phyloP scores from a whole-genome alignment of 2,329 filamentous ascomycete species.

The Hypoxylon sp. region DNA sequence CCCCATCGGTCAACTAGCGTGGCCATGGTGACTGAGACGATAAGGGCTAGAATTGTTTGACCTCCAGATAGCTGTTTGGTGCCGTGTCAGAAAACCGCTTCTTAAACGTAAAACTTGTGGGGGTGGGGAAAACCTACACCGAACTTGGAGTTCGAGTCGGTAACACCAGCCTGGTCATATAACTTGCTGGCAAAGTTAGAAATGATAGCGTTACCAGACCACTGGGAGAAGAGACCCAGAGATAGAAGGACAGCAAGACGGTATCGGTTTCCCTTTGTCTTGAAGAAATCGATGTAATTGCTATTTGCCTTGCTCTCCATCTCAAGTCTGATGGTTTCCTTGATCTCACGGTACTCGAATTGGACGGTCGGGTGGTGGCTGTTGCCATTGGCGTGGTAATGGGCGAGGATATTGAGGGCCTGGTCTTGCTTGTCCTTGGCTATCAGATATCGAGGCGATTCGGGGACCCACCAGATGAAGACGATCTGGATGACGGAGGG shows the following conservation, averaged over 20 bases:
- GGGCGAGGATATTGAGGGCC: slow-evolving; percentile 67
- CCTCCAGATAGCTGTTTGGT: slow-evolving; percentile 61
- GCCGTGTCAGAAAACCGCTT: slow-evolving; percentile 47
- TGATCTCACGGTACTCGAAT: slow-evolving; percentile 72
- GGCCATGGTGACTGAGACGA: slow-evolving; percentile 67
- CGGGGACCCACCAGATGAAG: slow-evolving; percentile 63
- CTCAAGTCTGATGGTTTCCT: slow-evolving; percentile 69
- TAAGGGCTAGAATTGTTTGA: slow-evolving; percentile 65
- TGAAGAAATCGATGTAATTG: slow-evolving; percentile 68
- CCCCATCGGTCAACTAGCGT: slow-evolving; percentile 69
- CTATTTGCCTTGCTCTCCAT: slow-evolving; percentile 62
- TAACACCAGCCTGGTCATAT: slow-evolving; percentile 68
- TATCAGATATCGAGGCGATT: slow-evolving; percentile 62
- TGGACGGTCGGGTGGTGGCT: slow-evolving; percentile 67
- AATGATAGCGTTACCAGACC: slow-evolving; percentile 72
- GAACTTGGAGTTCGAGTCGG: slow-evolving; percentile 60
- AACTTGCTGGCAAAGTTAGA: slow-evolving; percentile 70
- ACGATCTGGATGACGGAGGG: slow-evolving; percentile 64
- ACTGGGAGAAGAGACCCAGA: slow-evolving; percentile 72
- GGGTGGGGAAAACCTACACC: slow-evolving; percentile 55
- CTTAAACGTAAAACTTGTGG: background rate
- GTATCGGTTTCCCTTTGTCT: slow-evolving; percentile 70
- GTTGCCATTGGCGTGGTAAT: slow-evolving; percentile 71
- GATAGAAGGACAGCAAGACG: slow-evolving; percentile 67
- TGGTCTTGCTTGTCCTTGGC: slow-evolving; percentile 67